Base-by-base conservation (phyloP, 2,329 filamentous ascomycete species). In the Myriosclerotinia curreyana region DNA sequence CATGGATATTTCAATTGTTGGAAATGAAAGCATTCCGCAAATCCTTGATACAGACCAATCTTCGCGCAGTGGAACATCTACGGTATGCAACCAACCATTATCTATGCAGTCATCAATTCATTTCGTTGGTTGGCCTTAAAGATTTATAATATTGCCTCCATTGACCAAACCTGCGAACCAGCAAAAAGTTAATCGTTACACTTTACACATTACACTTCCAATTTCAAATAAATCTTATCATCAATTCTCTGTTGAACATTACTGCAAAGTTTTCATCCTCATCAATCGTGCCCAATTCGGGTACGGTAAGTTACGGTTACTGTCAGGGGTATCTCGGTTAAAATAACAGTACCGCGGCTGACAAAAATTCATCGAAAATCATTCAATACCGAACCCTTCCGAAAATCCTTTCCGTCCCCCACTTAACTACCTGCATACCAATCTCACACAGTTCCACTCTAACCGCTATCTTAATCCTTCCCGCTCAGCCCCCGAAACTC, bases 301-400 rank as follows among this genome's bases (percentile, higher is more conserved):
- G 8, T 15, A 22, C 25, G 40, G 40, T 56, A n/a, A 2, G 2
- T 17, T 34, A 25, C 12, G 40, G 40, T 11, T 34, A 17, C 6
- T 34, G 6, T 56, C 40, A 46, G 28, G 20, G 54, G 28, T 56
- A 17, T 22, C 40, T 56, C 54, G 54, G 25, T 31, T 46, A 46
- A 46, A 22, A 5, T 11, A 46, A 11, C 12, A 34, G 4, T 12
- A 11, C 25, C 6, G 34, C 25, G 40, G 54, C 20, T 34, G 15
- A 34, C 12, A 44, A 9, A 28, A n/a, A 9, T 28, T 25, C n/a
- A 20, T 36, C 52, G 52, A 28, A 42, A 55, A 28, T 6, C 5
- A 42, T 6, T 28, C 15, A n/a, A 7, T n/a, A 9, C 54, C 40
- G 40, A 56, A 11, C 11, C n/a, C 11, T 56, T 5, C 54, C 54